Base-by-base conservation (phyloP, 495 filamentous ascomycete genomes). In the Penicillium mononematosum region DNA sequence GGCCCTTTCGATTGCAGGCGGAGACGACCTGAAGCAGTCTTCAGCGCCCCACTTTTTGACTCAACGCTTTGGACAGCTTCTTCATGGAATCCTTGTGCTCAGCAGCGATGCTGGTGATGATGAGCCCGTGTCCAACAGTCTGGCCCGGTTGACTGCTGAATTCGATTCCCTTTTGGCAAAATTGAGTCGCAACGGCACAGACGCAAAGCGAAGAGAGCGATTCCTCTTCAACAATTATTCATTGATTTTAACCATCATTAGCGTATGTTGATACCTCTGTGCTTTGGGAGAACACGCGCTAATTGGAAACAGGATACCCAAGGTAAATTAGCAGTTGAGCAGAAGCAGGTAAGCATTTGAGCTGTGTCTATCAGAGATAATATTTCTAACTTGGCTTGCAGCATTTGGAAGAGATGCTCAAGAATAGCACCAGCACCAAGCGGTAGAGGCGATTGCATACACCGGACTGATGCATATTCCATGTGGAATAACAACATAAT, bases 211-310 rank as follows among this genome's bases (percentile, higher is more conserved):
- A 74, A 75, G 90, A 63, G 89, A 92, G 67, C 77, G 95, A 56
- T 96, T 98, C 62, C 73, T 98, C 60, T 90, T 84, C 64, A 98
- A 97, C 70, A 98, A 98, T 68, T 98, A 96, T 74, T 89, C 87
- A 47, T 78, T 98, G 64, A 83, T 98, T 10, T 71, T 91, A 72
- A 96, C 95, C 9, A 96, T 98, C 58, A 87, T 98, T 59, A 87
- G 87, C 62, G 81, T 83, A 74, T 32, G 76, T 74, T 49, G 27
- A 17, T 43, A 31, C 17, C 36, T 10, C 16, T 45, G 0, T 34
- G 29, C 1, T 27, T 6, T 25, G 0, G n/a, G 22, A 6, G 12
- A 41, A 9, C 10, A 17, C n/a, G 48, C 66, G 53, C 71, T 74
- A 38, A 74, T 57, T n/a, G 5, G 27, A 42, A 16, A 34, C 55